These are phyloP conservation scores for Physocladia obscura DNA, from an alignment of 192 early-diverging fungal genomes.

Conservation along the genomic window DNA sequence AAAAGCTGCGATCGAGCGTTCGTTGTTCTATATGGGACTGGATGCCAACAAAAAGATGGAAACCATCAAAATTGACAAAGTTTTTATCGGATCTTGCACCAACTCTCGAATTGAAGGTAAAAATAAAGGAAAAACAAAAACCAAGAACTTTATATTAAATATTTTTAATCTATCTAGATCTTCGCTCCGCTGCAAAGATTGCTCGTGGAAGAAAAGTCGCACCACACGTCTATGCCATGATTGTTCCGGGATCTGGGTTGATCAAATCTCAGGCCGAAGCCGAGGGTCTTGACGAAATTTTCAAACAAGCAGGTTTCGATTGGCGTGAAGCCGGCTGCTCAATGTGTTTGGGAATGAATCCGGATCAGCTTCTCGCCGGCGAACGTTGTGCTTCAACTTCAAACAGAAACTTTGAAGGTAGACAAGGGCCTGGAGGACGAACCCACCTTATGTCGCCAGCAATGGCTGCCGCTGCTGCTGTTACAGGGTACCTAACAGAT, in stretches of 20 bases:
- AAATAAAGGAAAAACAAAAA: too few relatives aligned
- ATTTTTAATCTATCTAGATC: conserved; percentile 38
- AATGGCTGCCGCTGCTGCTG: conserved; percentile 72
- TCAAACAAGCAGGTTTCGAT: conserved; percentile 70
- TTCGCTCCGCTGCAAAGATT: conserved; percentile 60
- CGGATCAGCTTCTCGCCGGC: conserved; percentile 65
- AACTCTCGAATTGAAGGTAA: conserved; percentile 67
- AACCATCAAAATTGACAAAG: conserved; percentile 64
- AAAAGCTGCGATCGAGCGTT: conserved; percentile 51
- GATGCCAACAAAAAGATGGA: conserved; percentile 58
- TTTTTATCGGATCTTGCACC: conserved; percentile 74
- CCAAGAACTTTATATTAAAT: not conserved
- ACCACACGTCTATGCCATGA: conserved; percentile 60
- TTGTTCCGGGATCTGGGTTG: conserved; percentile 72
- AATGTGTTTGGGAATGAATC: conserved; percentile 77
- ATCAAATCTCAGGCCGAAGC: conserved; percentile 70
- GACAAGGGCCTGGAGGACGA: conserved; percentile 66
- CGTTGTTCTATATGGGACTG: conserved; percentile 66
- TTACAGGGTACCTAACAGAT: conserved; percentile 61
- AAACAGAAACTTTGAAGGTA: conserved; percentile 75
- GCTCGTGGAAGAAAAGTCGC: conserved; percentile 62
- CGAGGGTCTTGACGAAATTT: conserved; percentile 67
- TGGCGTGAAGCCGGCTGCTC: conserved; percentile 72
- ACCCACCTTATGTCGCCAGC: conserved; percentile 66
- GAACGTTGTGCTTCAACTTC: conserved; percentile 72